A percentile compares a stretch with the other conserved stretches of the same genome.
phyloP scores from a whole-genome alignment of 2,329 filamentous ascomycete species.

The Aspergillus spinulosporus region DNA sequence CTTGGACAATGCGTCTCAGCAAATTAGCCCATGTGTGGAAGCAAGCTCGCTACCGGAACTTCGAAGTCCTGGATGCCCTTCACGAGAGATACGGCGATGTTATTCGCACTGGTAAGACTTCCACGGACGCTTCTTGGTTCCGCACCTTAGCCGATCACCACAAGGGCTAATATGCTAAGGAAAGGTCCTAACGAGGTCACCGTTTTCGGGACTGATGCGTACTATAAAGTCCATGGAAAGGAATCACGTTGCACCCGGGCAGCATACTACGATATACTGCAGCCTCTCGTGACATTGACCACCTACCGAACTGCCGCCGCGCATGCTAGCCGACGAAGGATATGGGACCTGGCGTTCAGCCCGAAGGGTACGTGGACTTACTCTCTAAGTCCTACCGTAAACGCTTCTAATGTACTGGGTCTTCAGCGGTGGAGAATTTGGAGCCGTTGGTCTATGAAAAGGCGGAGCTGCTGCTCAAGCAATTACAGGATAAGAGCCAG shows the following conservation, averaged over 20 bases:
- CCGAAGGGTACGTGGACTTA: neutral
- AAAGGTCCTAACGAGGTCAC: slow-evolving; percentile 3
- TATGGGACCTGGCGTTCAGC: neutral
- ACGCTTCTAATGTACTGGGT: neutral
- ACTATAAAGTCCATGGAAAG: neutral
- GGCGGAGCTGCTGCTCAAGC: neutral
- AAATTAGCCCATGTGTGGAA: too few species aligned
- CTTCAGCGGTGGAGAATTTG: neutral
- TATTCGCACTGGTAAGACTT: neutral
- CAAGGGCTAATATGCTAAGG: neutral
- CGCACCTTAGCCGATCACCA: too few species aligned
- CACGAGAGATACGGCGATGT: slow-evolving; percentile 1
- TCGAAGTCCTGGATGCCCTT: neutral
- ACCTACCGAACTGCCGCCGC: slow-evolving; percentile 8
- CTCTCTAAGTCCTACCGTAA: neutral
- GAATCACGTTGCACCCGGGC: slow-evolving; percentile 1
- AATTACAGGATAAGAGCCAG: neutral
- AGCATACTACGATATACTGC: neutral
- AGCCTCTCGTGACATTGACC: neutral
- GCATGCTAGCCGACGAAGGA: neutral
- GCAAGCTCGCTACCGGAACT: too few species aligned
- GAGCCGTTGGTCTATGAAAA: neutral
- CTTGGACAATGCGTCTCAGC: too few species aligned
- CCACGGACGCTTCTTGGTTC: too few species aligned
- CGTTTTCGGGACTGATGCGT: neutral